Conservation (phyloP, 768 basidiomycete species). For the Tephrocybe sp. region DNA sequence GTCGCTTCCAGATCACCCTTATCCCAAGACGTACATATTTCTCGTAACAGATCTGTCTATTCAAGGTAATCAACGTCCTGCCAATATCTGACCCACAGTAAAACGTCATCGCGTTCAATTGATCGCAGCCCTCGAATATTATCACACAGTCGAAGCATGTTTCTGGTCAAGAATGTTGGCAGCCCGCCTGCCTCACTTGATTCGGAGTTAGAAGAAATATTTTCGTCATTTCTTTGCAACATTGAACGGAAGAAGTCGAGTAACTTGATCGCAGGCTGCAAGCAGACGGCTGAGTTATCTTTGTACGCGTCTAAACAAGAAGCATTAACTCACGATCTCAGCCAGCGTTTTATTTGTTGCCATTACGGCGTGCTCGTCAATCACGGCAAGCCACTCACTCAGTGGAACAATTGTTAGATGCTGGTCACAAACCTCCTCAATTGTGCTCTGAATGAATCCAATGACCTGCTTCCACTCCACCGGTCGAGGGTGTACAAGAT, state of each 20-base stretch:
- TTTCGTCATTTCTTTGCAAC: background rate
- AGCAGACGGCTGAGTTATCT: too few relatives aligned
- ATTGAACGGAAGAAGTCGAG: slow-evolving; percentile 12
- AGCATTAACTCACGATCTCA: slow-evolving; percentile 11
- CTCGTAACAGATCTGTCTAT: too few relatives aligned
- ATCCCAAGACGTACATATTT: too few relatives aligned
- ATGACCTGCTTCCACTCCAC: slow-evolving; percentile 28
- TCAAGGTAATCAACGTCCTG: background rate
- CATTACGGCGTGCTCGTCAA: slow-evolving; percentile 11
- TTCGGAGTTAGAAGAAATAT: background rate
- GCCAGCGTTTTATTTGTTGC: slow-evolving; percentile 11
- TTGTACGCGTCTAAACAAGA: too few relatives aligned
- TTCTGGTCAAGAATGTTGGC: background rate
- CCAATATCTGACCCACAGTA: slow-evolving; percentile 5
- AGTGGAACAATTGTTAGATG: slow-evolving; percentile 16
- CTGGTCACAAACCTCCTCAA: slow-evolving; percentile 10
- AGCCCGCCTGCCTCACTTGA: background rate
- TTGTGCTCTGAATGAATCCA: background rate
- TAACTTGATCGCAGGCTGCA: slow-evolving; percentile 16
- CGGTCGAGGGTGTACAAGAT: slow-evolving; percentile 36
- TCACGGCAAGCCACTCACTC: slow-evolving; percentile 18
- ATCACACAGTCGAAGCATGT: background rate
- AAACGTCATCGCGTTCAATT: background rate
- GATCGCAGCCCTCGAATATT: background rate
- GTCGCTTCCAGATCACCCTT: too few relatives aligned